These are phyloP conservation scores for Aureoboletus auriporus DNA, from an alignment of 768 basidiomycete genomes.

Conservation along the genomic window DNA sequence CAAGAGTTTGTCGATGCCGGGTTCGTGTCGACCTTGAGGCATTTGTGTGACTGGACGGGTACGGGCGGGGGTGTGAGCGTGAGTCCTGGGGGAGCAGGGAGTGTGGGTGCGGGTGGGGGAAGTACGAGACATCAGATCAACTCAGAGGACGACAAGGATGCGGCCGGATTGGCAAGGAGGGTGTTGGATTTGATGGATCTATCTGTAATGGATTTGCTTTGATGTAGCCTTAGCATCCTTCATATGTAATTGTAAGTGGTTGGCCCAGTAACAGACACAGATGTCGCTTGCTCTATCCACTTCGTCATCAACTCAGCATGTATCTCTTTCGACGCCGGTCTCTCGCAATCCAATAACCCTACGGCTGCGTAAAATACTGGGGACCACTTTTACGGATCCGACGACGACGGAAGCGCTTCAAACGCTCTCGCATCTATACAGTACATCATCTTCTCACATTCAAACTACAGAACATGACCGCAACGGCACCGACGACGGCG, in stretches of 20 bases:
- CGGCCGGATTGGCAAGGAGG: constrained; percentile 50
- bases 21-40: constrained; percentile 41
- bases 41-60: constrained; percentile 39
- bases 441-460: constrained; percentile 9
- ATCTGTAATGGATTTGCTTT: constrained; percentile 20
- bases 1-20: constrained; percentile 40
- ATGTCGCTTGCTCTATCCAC: constrained; percentile 11
- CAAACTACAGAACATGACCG: constrained; percentile 15
- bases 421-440: constrained; percentile 81
- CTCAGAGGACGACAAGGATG: constrained; percentile 58
- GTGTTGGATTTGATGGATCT: constrained; percentile 50
- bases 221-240: too few species aligned
- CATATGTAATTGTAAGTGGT: too few species aligned
- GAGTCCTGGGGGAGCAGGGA: constrained; percentile 26
- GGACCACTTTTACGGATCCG: constrained; percentile 73
- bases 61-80: constrained; percentile 15
- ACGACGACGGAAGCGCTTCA: constrained; percentile 76
- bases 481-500: constrained; percentile 28
- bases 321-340: neutral
- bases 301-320: constrained; percentile 11
- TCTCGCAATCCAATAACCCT: constrained; percentile 74
- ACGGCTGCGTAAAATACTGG: constrained; percentile 86
- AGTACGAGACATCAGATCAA: constrained; percentile 31
- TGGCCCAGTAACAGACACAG: too few species aligned
- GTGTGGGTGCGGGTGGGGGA: neutral